Evolutionary conservation across 495 filamentous ascomycete genomes (phyloP), one percentile per base, ranked within the genome.

Genomic region (Sordaria brevicollis): DNA sequence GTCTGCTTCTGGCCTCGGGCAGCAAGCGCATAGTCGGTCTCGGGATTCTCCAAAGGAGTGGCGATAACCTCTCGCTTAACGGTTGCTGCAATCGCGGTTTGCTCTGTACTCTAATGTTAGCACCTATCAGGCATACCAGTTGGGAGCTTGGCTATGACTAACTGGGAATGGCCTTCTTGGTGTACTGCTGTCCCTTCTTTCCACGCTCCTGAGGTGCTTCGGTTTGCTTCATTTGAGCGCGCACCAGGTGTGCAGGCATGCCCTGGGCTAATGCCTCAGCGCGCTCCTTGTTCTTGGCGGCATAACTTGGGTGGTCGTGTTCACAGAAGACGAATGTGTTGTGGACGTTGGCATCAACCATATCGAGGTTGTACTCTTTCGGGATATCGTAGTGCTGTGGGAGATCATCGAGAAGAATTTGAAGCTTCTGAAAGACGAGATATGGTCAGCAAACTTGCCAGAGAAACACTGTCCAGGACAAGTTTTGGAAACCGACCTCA

Each of bases 241-340:
- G 76, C 35, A 85, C 75, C 34, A 87, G 79, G 69, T 85, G 80
- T 13, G 80, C 76, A 37, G 84, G 86, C 68, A 86, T 85, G 68
- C 84, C 84, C 69, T 76, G 80, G 11, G 80, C 85, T 5, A 82
- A 74, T 5, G 81, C 81, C 25, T 81, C 81, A 66, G 82, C 85
- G 74, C 78, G 81, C 72, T 77, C 81, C 74, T 81, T 85, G 77
- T 80, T 82, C 75, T 86, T 89, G 17, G 85, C 84, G 70, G 89
- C 88, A 75, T 89, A 93, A 34, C 91, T 92, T 2, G 93, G 90
- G 29, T 96, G 85, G 76, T 98, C 91, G 77, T 95, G 93, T 79
- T 98, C 94, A 17, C 90, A 91, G 75, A 98, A 98, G 43, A 97
- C 80, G 76, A 88, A 97, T 8, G 92, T 94, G 76, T 97, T 99